These are phyloP conservation scores for Bimuria novae-zelandiae DNA, from an alignment of 2,329 filamentous ascomycete genomes.

Conservation along the genomic window DNA sequence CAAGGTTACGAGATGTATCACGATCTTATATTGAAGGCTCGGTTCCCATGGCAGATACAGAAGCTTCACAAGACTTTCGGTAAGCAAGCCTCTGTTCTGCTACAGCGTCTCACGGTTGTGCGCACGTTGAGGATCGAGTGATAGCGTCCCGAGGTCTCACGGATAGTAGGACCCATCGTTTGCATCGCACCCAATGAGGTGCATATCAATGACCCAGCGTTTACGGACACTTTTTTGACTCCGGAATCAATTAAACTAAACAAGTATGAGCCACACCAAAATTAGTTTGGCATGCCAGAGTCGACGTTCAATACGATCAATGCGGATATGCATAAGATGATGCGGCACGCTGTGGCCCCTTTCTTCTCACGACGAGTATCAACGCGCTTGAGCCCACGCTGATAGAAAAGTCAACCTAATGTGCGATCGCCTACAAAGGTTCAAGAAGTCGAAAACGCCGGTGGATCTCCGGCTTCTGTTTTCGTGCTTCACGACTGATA, in stretches of 20 bases:
- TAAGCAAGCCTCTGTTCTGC: too few species aligned
- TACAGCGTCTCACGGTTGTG: too few species aligned
- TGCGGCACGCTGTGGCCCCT: slow-evolving; percentile 22
- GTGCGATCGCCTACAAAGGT: not conserved
- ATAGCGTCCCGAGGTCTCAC: too few species aligned
- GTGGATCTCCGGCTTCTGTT: not conserved
- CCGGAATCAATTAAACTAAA: not conserved
- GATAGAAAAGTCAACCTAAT: not conserved
- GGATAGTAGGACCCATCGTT: not conserved
- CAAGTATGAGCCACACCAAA: not conserved
- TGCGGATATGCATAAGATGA: slow-evolving; percentile 24
- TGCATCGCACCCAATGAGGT: slow-evolving; percentile 7
- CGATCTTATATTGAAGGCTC: not conserved
- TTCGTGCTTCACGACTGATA: not conserved
- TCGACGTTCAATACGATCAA: slow-evolving; percentile 19
- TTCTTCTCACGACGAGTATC: slow-evolving; percentile 23
- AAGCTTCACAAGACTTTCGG: not conserved
- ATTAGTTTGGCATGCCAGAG: slow-evolving; percentile 12
- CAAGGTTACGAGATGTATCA: slow-evolving; percentile 1
- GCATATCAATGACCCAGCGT: slow-evolving; percentile 6
- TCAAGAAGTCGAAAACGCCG: not conserved
- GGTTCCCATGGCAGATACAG: not conserved
- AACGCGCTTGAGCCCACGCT: not conserved
- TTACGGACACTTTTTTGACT: not conserved
- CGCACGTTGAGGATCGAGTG: too few species aligned